Base-by-base conservation (phyloP, 257 asterid genomes). In the Capsicum baccatum region DNA sequence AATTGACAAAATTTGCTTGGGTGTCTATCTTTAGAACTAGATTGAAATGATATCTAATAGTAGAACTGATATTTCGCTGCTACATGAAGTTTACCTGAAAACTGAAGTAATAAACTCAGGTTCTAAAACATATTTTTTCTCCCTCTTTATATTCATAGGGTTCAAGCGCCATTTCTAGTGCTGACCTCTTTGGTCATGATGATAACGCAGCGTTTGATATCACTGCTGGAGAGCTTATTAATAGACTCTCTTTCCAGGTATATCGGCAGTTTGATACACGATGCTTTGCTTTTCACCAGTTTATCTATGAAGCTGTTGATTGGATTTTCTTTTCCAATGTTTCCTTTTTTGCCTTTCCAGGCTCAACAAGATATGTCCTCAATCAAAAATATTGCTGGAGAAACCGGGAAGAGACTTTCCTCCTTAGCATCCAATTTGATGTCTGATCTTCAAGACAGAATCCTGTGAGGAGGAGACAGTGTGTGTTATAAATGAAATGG, bases 351-450 rank as follows among this genome's bases (percentile, higher is more conserved):
- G 21, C 67, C 33, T 26, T 82, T 52, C 84, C 91, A 96, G 99
- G 98, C 99, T 85, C 98, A 96, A 56, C 99, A 96, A 86, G 99
- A 96, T 86, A 90, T 96, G 82, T 92, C 98, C 64, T 92, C 99
- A 76, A 89, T 94, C 21, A 96, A 96, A 91, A 92, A 90, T 83
- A 96, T 96, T 19, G 99, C 99, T 8, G 98, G 98, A 84, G 99
- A 96, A 91, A 94, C 99, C 6, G 97, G 99, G 81, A 96, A 94
- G 93, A 96, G 90, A 93, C 82, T 96, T 71, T 86, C 90, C 90
- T 89, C 94, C 44, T 67, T 96, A 15, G 99, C 99, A 1, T 92
- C 99, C 68, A 88, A 90, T 68, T 83, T 96, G 33, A 86, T 96
- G 83, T 90, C 99, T 2, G 98, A 96, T 87, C 85, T 96, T 84